phyloP scores from a whole-genome alignment of 2,329 filamentous ascomycete genomes.

The Lizonia empirigonia region DNA sequence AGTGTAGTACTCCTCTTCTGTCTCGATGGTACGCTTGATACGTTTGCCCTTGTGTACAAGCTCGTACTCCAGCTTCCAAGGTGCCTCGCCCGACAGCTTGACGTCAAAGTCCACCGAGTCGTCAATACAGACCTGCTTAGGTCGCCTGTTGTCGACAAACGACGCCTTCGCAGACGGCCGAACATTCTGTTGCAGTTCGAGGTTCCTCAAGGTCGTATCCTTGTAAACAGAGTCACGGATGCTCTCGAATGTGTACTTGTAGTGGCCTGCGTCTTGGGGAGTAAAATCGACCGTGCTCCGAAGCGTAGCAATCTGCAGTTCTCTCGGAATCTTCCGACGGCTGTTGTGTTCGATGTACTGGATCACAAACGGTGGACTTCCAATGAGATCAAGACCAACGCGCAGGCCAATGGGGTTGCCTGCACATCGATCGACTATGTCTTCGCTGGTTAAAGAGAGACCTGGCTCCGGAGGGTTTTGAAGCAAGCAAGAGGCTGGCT shows the following conservation, averaged over 20 bases:
- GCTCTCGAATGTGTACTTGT: conserved; percentile 82
- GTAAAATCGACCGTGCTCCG: conserved; percentile 84
- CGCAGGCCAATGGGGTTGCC: conserved; percentile 89
- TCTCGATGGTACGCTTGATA: conserved; percentile 68
- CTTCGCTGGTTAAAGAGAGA: conserved; percentile 73
- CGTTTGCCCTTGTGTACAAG: conserved; percentile 87
- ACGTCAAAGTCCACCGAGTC: conserved; percentile 78
- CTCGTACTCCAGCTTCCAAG: conserved; percentile 91
- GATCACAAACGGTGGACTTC: conserved; percentile 89
- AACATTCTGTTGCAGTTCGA: conserved; percentile 82
- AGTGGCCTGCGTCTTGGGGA: conserved; percentile 79
- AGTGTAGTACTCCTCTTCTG: conserved; percentile 66
- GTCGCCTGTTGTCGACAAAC: conserved; percentile 63
- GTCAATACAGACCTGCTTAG: conserved; percentile 78
- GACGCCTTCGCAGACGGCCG: conserved; percentile 86
- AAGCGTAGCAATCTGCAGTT: conserved; percentile 65
- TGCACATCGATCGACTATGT: conserved; percentile 93
- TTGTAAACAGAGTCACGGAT: conserved; percentile 85
- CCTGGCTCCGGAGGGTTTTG: conserved; percentile 89
- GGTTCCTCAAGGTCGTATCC: conserved; percentile 56
- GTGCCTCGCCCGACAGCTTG: conserved; percentile 77
- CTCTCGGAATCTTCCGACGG: conserved; percentile 59
- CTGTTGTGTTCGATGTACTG: conserved; percentile 73
- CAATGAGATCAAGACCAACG: conserved; percentile 87
- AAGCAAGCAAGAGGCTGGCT: conserved; percentile 91